Conservation (phyloP, 139 green algal species). For the Micractinium conductrix region DNA sequence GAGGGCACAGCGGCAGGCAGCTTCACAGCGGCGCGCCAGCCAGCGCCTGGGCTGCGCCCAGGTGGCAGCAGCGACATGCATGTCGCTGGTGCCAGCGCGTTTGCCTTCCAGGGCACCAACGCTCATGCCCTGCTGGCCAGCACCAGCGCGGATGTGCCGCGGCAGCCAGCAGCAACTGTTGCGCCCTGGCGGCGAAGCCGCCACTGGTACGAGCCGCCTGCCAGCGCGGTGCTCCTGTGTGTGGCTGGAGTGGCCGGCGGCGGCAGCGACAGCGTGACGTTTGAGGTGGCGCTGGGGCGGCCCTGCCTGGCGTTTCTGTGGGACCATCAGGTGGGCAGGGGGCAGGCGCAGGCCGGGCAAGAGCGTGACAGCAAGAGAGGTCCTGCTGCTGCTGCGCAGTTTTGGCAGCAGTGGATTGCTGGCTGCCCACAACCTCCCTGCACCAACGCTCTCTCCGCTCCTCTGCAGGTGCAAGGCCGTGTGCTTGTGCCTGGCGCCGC, state of each 20-base stretch:
- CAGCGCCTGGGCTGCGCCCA: neutral
- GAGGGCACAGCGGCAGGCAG: neutral
- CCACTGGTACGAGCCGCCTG: constrained; percentile 39
- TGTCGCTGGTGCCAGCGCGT: constrained; percentile 57
- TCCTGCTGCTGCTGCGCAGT: no score
- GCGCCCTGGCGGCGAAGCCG: constrained; percentile 10
- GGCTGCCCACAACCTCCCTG: no score
- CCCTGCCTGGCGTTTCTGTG: constrained; percentile 63
- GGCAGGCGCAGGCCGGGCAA: no score
- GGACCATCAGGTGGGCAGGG: constrained; percentile 68
- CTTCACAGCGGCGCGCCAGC: neutral
- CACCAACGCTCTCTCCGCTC: no score
- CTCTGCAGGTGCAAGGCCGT: constrained; percentile 45
- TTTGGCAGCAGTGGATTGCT: no score
- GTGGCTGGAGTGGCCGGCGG: constrained; percentile 36
- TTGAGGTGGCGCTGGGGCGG: constrained; percentile 44
- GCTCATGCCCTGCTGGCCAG: constrained; percentile 43
- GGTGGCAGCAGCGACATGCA: neutral
- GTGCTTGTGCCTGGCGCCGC: constrained; percentile 73
- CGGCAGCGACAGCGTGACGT: neutral
- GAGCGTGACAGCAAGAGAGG: no score
- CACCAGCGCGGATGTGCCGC: neutral
- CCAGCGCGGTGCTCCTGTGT: constrained; percentile 51
- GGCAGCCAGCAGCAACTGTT: neutral
- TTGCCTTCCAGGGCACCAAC: constrained; percentile 75